Percentiles rank a stretch among this genome's conserved stretches.
Conservation (phyloP, 345 rosid genomes). For the Carallia pectinifolia region DNA sequence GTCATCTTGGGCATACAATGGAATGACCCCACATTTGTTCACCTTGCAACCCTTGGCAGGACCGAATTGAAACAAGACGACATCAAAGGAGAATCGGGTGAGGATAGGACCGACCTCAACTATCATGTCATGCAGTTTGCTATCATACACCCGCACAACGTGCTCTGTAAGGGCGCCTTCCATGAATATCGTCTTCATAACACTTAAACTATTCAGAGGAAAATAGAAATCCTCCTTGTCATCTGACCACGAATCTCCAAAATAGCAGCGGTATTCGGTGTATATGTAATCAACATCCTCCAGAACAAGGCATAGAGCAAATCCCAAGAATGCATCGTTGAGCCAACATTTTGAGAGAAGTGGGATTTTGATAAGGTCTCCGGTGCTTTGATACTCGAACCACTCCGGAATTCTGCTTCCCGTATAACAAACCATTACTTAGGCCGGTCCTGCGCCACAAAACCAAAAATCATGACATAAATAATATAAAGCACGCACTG, state of each 20-base stretch:
- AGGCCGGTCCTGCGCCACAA: not conserved
- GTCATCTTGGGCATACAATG: not conserved
- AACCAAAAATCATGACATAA: not conserved
- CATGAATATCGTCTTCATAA: too few relatives aligned
- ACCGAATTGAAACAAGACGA: not conserved
- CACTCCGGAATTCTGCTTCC: constrained; percentile 11
- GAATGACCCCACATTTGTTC: not conserved
- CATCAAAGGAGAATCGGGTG: not conserved
- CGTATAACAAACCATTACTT: not conserved
- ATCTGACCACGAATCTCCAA: not conserved
- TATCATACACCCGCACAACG: too few relatives aligned
- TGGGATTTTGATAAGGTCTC: not conserved
- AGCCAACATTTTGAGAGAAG: constrained; percentile 7
- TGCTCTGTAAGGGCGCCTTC: too few relatives aligned
- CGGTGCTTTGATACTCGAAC: not conserved
- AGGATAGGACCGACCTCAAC: not conserved
- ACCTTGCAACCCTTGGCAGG: too few relatives aligned
- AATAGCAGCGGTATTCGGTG: not conserved
- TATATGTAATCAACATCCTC: not conserved
- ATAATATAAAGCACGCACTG: too few relatives aligned
- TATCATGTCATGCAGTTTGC: not conserved
- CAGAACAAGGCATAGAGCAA: constrained; percentile 4
- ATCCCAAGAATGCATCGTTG: not conserved
- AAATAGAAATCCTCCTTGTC: not conserved
- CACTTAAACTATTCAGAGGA: too few relatives aligned